Percentiles rank a stretch among this genome's conserved stretches.
Evolutionary conservation across 148 eudicot species (phyloP).

Genomic region (Selenicereus undatus): DNA sequence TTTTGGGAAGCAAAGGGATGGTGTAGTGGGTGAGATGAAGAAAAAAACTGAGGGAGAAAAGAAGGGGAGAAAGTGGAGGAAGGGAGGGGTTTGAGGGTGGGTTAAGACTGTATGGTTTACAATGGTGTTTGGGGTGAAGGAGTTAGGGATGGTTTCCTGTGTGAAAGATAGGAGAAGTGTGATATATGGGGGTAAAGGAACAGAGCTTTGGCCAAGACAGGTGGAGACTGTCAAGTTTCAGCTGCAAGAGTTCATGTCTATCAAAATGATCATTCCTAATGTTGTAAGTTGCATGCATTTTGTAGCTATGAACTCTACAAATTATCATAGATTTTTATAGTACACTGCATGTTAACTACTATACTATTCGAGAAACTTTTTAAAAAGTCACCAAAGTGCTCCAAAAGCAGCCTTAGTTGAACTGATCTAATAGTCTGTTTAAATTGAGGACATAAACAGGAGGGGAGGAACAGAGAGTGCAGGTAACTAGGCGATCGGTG

Average conservation of each 20-base stretch:
- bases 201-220: conserved; percentile 78
- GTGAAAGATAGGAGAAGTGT: conserved; percentile 46
- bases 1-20: conserved; percentile 14
- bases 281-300: conserved; percentile 39
- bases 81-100: conserved; percentile 24
- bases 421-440: too few species aligned
- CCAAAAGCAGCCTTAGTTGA: too few species aligned
- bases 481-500: too few species aligned
- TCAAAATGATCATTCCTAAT: conserved; percentile 47
- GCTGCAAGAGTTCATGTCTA: conserved; percentile 59
- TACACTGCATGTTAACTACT: background rate
- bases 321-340: background rate
- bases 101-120: conserved; percentile 37
- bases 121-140: conserved; percentile 32
- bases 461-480: too few species aligned
- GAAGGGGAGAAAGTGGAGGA: conserved; percentile 1
- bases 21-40: background rate
- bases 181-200: conserved; percentile 74
- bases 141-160: conserved; percentile 46
- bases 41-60: background rate
- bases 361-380: background rate
- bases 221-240: conserved; percentile 59
- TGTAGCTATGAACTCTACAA: background rate
- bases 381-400: background rate
- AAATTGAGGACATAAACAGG: too few species aligned